phyloP scores from a whole-genome alignment of 2,329 filamentous ascomycete genomes.

The Penicillium sp. region DNA sequence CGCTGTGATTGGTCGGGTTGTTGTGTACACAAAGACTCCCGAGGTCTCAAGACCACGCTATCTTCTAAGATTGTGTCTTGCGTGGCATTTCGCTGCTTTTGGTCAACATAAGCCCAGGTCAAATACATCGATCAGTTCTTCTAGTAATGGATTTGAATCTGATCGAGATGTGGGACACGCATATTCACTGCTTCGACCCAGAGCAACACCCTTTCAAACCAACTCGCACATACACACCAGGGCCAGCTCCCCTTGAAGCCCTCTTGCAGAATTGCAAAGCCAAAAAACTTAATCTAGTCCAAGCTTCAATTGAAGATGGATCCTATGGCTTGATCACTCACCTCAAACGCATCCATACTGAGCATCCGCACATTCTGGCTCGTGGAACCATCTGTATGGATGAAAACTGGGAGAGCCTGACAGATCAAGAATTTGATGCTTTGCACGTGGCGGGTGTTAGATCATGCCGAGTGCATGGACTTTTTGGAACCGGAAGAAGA shows the following conservation, averaged over 20 bases:
- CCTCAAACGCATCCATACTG: conserved; percentile 11
- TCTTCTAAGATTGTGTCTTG: no score
- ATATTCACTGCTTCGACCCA: conserved; percentile 16
- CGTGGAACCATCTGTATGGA: conserved; percentile 16
- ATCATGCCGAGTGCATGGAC: conserved; percentile 12
- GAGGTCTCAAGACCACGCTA: no score
- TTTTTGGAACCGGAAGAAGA: neutral
- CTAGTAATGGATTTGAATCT: neutral
- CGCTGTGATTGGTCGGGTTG: no score
- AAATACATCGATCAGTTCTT: neutral
- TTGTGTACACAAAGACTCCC: no score
- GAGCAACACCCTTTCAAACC: conserved; percentile 13
- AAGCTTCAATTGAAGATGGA: conserved; percentile 15
- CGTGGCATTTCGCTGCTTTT: neutral
- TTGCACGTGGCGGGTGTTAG: conserved; percentile 9
- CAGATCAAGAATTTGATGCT: conserved; percentile 1
- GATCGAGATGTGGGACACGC: conserved; percentile 16
- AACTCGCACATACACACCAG: conserved; percentile 15
- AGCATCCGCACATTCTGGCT: conserved; percentile 10
- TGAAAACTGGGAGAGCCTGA: conserved; percentile 5
- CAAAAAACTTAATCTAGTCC: conserved; percentile 11
- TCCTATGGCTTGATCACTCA: conserved; percentile 6
- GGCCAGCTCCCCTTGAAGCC: conserved; percentile 10
- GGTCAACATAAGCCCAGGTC: neutral
- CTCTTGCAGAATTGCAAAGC: neutral